phyloP scores from a whole-genome alignment of 768 basidiomycete species.

The Rhizopogon vulgaris region DNA sequence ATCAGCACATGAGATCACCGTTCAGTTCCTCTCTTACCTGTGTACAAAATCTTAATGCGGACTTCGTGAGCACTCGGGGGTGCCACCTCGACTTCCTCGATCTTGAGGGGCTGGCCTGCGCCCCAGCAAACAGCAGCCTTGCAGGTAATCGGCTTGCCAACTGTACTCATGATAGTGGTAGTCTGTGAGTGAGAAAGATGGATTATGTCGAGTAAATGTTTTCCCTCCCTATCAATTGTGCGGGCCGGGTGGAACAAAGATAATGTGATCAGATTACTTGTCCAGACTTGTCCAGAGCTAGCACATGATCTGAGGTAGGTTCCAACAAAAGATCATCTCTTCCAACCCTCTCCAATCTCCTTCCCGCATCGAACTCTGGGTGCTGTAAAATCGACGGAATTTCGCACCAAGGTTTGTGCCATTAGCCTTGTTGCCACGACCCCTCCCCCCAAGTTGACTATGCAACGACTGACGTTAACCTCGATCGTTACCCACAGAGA shows the following conservation, averaged over 20 bases:
- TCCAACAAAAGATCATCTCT: neutral
- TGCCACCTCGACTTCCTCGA: slow-evolving; percentile 92
- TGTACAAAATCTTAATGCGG: slow-evolving; percentile 86
- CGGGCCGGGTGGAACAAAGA: neutral
- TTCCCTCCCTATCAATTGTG: neutral
- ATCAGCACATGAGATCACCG: slow-evolving; percentile 7
- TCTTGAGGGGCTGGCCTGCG: slow-evolving; percentile 75
- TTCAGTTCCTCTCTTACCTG: slow-evolving; percentile 42
- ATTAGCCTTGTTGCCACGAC: neutral
- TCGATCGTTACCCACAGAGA: neutral
- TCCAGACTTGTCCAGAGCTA: neutral
- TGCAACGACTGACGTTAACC: neutral
- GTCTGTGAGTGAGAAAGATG: slow-evolving; percentile 16
- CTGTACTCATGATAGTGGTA: slow-evolving; percentile 54
- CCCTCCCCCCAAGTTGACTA: neutral
- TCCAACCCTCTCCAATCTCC: neutral
- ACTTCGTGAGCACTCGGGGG: slow-evolving; percentile 91
- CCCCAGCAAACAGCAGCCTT: slow-evolving; percentile 97
- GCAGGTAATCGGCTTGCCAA: slow-evolving; percentile 74
- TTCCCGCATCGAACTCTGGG: neutral
- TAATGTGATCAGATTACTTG: slow-evolving; percentile 5
- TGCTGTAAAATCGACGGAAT: neutral
- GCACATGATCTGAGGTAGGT: neutral
- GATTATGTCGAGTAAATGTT: neutral
- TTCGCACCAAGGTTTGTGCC: neutral